Base-by-base conservation (phyloP, 805 yeast species). In the Saccharomycopsis oosterbeekiorum region DNA sequence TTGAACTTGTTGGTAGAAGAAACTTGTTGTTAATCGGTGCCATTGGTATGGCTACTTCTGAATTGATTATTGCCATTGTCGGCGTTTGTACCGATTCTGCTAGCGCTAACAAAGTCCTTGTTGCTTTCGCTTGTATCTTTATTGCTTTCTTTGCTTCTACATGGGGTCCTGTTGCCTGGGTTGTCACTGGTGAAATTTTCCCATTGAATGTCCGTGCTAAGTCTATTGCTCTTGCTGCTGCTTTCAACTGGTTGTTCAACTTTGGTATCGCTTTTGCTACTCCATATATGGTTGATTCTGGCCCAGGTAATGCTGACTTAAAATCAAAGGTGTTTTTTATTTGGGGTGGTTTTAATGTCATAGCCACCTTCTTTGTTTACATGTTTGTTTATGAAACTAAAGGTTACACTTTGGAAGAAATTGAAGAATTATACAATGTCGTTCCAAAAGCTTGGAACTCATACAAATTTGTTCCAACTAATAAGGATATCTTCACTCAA, bases 121-220 rank as follows among this genome's bases (percentile, higher is more conserved):
- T 83, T 66, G 83, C 83, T 34, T 79, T 80, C 67, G 71, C 78
- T 2, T 82, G 83, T 71, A 65, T 80, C 65, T 89, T 86, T 70
- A 85, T 89, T 67, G 84, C 86, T 61, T 84, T 85, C 71, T 86
- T 87, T 75, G 96, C 94, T 10, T 78, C 89, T 4, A 81, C 93
- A 34, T 89, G 96, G 67, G 84, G 83, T 15, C 83, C 83, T 21
- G 79, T 80, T 56, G 80, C 82, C n/a, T 80, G 80, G 68, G 78
- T 82, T 4, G 75, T 78, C 59, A 76, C 80, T 1, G 83, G 83
- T n/a, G 83, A 79, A 67, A 78, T 80, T 59, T 70, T 78, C 66
- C 81, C 83, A 62, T 75, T 80, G 64, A 75, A 77, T 62, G 78
- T 80, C 62, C 74, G 84, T 70, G 81, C 78, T 64, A 71, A 80